phyloP scores from a whole-genome alignment of 805 yeast genomes.

The Candida lessepsii region DNA sequence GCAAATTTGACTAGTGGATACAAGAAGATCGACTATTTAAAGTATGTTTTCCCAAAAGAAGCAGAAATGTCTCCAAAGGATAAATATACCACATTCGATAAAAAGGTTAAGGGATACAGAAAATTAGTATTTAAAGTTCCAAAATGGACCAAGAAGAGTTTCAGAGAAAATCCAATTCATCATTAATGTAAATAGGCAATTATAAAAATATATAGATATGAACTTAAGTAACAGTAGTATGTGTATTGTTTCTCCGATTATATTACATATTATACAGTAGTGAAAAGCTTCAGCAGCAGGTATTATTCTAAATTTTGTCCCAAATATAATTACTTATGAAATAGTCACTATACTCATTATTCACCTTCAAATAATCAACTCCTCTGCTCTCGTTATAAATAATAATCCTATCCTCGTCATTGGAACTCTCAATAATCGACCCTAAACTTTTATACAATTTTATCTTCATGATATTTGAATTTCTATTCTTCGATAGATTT shows the following conservation, averaged over 20 bases:
- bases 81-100: slow-evolving; percentile 84
- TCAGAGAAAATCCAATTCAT: slow-evolving; percentile 75
- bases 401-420: slow-evolving; percentile 22
- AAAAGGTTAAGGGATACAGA: slow-evolving; percentile 73
- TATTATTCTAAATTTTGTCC: slow-evolving; percentile 41
- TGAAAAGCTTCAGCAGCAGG: background rate
- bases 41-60: slow-evolving; percentile 66
- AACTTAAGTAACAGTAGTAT: too few relatives aligned
- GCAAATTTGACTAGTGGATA: slow-evolving; percentile 26
- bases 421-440: slow-evolving; percentile 39
- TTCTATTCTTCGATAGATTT: slow-evolving; percentile 34
- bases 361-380: slow-evolving; percentile 50
- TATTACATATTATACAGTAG: slow-evolving; percentile 2
- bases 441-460: slow-evolving; percentile 63
- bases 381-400: slow-evolving; percentile 50
- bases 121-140: slow-evolving; percentile 87
- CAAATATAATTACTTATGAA: slow-evolving; percentile 76
- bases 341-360: slow-evolving; percentile 57
- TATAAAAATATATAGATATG: too few relatives aligned
- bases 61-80: slow-evolving; percentile 75
- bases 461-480: slow-evolving; percentile 51
- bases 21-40: slow-evolving; percentile 36
- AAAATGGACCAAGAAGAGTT: slow-evolving; percentile 84
- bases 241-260: too few relatives aligned
- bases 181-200: slow-evolving; percentile 10